phyloP scores from a whole-genome alignment of 2,329 filamentous ascomycete species.

The Pseudogymnoascus sp. region DNA sequence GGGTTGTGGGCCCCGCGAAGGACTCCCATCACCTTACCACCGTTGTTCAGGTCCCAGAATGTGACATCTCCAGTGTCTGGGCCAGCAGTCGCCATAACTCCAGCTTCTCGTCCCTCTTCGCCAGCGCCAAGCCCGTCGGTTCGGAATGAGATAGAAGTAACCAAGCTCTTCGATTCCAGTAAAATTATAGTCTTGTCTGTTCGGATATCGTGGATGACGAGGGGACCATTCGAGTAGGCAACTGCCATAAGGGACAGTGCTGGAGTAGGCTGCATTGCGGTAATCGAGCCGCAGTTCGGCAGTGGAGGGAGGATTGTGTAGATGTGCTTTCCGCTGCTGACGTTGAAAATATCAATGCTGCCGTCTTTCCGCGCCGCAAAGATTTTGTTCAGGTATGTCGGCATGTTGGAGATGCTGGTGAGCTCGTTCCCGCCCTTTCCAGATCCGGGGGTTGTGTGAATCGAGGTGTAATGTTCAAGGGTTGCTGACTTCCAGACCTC shows the following conservation, averaged over 20 bases:
- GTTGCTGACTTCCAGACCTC: constrained; percentile 84
- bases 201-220: constrained; percentile 77
- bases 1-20: constrained; percentile 84
- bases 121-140: constrained; percentile 85
- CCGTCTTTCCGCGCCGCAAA: constrained; percentile 84
- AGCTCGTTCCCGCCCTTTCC: constrained; percentile 59
- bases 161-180: constrained; percentile 59
- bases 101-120: constrained; percentile 74
- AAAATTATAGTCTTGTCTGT: constrained; percentile 67
- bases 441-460: constrained; percentile 52
- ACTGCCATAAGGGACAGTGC: constrained; percentile 82
- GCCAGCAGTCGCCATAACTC: constrained; percentile 90
- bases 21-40: constrained; percentile 78
- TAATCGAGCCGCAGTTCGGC: constrained; percentile 71
- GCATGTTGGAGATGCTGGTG: constrained; percentile 78
- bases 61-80: constrained; percentile 77
- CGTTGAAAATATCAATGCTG: constrained; percentile 93
- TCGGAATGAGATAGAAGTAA: constrained; percentile 83
- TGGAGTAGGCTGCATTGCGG: constrained; percentile 76
- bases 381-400: constrained; percentile 93
- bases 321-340: constrained; percentile 84
- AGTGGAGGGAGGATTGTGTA: constrained; percentile 80
- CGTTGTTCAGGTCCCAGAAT: constrained; percentile 91
- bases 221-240: constrained; percentile 71
- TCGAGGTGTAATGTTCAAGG: constrained; percentile 83